Evolutionary conservation across 805 yeast species (phyloP).

Genomic region (Wickerhamiella qilinensis): DNA sequence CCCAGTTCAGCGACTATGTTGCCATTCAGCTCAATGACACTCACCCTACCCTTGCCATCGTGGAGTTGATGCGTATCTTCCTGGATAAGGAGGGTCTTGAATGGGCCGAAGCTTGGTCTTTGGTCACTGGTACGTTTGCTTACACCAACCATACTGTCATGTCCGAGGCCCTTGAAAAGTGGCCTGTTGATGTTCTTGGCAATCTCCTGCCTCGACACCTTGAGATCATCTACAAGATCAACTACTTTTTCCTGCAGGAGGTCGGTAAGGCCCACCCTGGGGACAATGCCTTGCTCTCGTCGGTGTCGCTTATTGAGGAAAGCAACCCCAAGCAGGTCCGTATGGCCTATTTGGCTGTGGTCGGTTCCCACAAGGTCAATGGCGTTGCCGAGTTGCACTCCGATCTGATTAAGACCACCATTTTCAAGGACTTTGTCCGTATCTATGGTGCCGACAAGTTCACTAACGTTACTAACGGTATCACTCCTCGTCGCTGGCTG

Average conservation of each 20-base stretch:
- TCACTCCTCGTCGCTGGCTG: slow-evolving; percentile 94
- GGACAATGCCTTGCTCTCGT: slow-evolving; percentile 43
- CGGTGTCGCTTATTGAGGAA: slow-evolving; percentile 80
- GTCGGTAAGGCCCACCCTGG: slow-evolving; percentile 67
- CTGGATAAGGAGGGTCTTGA: slow-evolving; percentile 67
- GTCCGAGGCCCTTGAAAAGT: slow-evolving; percentile 88
- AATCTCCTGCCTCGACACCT: slow-evolving; percentile 77
- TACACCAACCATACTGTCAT: slow-evolving; percentile 92
- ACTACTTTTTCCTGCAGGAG: slow-evolving; percentile 55
- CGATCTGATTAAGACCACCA: slow-evolving; percentile 74
- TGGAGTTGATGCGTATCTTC: slow-evolving; percentile 72
- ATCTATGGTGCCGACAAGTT: slow-evolving; percentile 71
- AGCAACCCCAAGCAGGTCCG: slow-evolving; percentile 64
- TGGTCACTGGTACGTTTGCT: slow-evolving; percentile 67
- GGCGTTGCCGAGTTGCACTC: slow-evolving; percentile 96
- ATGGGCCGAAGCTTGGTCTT: slow-evolving; percentile 78
- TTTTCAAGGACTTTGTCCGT: slow-evolving; percentile 76
- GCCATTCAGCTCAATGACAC: slow-evolving; percentile 93
- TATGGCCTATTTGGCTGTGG: slow-evolving; percentile 82
- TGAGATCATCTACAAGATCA: slow-evolving; percentile 78
- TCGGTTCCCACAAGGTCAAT: slow-evolving; percentile 85
- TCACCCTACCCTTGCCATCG: slow-evolving; percentile 84
- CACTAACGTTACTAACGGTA: slow-evolving; percentile 86
- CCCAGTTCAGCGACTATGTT: slow-evolving; percentile 65
- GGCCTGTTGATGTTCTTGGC: slow-evolving; percentile 77